Conservation (phyloP, 106 monocot species). For the Posidonia australis region DNA sequence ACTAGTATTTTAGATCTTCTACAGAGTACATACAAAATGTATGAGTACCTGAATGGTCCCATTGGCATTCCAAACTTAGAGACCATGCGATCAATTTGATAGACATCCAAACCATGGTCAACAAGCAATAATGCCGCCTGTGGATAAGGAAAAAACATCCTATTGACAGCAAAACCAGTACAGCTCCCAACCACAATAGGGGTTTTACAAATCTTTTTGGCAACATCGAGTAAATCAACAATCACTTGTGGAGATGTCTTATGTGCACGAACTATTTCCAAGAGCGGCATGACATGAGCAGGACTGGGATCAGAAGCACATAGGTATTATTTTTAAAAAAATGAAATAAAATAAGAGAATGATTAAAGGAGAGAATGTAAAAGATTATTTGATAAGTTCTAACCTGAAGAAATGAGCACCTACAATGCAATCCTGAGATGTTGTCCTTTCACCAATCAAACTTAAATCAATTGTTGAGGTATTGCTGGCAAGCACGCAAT, state of each 20-base stretch:
- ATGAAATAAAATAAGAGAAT: background rate
- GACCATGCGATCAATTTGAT: constrained; percentile 65
- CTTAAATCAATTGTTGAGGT: constrained; percentile 94
- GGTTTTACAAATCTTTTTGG: constrained; percentile 85
- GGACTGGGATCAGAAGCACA: constrained; percentile 39
- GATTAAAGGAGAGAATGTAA: background rate
- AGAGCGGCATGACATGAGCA: constrained; percentile 93
- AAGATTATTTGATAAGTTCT: background rate
- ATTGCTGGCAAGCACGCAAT: constrained; percentile 88
- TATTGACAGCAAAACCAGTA: constrained; percentile 95
- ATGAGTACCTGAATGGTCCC: constrained; percentile 89
- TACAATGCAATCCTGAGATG: constrained; percentile 67
- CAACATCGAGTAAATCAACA: constrained; percentile 81
- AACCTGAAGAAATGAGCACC: constrained; percentile 98
- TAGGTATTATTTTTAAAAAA: background rate
- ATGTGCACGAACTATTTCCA: constrained; percentile 85
- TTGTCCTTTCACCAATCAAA: constrained; percentile 74
- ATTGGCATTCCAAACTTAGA: constrained; percentile 99
- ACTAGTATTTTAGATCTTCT: no score
- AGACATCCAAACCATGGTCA: constrained; percentile 80
- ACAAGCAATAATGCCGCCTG: constrained; percentile 72
- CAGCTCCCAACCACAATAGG: constrained; percentile 90
- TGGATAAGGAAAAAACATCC: constrained; percentile 97
- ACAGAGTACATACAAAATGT: background rate
- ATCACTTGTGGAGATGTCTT: constrained; percentile 88